These are phyloP conservation scores for Diaporthe eres DNA, from an alignment of 2,329 filamentous ascomycete genomes.

Conservation along the genomic window DNA sequence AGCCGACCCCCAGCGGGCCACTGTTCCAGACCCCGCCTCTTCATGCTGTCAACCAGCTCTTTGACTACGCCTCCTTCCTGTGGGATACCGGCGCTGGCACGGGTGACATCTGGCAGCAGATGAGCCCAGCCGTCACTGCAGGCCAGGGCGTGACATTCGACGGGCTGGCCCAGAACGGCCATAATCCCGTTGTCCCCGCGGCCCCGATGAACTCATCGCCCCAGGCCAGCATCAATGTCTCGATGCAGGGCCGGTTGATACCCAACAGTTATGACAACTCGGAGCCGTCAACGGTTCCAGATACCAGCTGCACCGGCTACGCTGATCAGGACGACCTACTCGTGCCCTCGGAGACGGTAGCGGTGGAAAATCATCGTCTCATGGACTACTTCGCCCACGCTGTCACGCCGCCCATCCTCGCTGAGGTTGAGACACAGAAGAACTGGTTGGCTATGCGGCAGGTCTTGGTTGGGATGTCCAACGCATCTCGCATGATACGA, in stretches of 20 bases:
- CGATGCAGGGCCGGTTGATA: slow-evolving; percentile 17
- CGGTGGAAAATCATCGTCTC: slow-evolving; percentile 54
- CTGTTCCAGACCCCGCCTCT: slow-evolving; percentile 34
- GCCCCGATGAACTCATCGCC: slow-evolving; percentile 19
- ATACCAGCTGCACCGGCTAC: slow-evolving; percentile 43
- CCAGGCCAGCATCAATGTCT: slow-evolving; percentile 19
- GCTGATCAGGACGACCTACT: slow-evolving; percentile 45
- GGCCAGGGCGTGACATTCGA: not conserved
- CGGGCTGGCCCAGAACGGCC: not conserved
- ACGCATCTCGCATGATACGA: slow-evolving; percentile 61
- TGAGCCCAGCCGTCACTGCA: slow-evolving; percentile 42
- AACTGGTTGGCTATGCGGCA: slow-evolving; percentile 66
- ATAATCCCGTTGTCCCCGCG: not conserved
- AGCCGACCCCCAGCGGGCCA: slow-evolving; percentile 23
- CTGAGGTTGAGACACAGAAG: slow-evolving; percentile 66
- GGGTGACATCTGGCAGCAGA: slow-evolving; percentile 52
- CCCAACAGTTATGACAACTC: slow-evolving; percentile 12
- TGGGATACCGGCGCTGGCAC: slow-evolving; percentile 54
- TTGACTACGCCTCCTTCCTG: slow-evolving; percentile 64
- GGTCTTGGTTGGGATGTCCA: slow-evolving; percentile 62
- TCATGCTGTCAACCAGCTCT: slow-evolving; percentile 57
- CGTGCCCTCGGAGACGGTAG: slow-evolving; percentile 41
- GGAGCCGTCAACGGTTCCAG: slow-evolving; percentile 31
- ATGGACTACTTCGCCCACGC: slow-evolving; percentile 64
- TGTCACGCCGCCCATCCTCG: slow-evolving; percentile 66